Percentiles rank a stretch among this genome's conserved stretches.
phyloP scores from a whole-genome alignment of 148 eudicot species.

The Fagopyrum tataricum region DNA sequence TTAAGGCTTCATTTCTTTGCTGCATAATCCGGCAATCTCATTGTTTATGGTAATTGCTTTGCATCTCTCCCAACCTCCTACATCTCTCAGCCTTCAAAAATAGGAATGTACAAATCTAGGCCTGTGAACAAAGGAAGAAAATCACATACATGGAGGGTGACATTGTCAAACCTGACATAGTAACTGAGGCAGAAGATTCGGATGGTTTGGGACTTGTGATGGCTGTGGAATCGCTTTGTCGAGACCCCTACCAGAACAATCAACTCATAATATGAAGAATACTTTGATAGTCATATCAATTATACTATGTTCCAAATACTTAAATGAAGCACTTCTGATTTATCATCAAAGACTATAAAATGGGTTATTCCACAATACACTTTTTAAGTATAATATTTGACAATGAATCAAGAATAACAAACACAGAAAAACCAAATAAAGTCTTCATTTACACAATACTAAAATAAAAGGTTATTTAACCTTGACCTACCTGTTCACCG shows the following conservation, averaged over 20 bases:
- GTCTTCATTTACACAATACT: not conserved
- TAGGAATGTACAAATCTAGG: not conserved
- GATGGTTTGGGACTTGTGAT: constrained; percentile 86
- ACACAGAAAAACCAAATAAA: constrained; percentile 11
- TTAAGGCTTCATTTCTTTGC: no score
- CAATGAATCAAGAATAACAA: no score
- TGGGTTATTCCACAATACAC: not conserved
- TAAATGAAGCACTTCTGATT: not conserved
- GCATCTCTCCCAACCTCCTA: no score
- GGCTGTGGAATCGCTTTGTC: constrained; percentile 68
- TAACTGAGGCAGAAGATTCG: constrained; percentile 78
- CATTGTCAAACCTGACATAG: constrained; percentile 90
- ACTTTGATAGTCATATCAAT: no score
- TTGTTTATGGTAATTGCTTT: no score
- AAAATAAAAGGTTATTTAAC: not conserved
- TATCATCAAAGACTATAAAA: not conserved
- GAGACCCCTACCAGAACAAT: constrained; percentile 73
- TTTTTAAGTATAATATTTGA: not conserved
- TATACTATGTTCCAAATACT: no score
- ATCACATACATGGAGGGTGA: constrained; percentile 66
- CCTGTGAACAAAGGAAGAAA: not conserved
- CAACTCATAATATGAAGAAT: not conserved
- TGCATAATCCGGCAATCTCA: no score
- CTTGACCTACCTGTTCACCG: constrained; percentile 70
- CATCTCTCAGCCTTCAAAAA: no score